These are phyloP conservation scores for Aethionema arabicum DNA, from an alignment of 345 rosid species.

Conservation along the genomic window DNA sequence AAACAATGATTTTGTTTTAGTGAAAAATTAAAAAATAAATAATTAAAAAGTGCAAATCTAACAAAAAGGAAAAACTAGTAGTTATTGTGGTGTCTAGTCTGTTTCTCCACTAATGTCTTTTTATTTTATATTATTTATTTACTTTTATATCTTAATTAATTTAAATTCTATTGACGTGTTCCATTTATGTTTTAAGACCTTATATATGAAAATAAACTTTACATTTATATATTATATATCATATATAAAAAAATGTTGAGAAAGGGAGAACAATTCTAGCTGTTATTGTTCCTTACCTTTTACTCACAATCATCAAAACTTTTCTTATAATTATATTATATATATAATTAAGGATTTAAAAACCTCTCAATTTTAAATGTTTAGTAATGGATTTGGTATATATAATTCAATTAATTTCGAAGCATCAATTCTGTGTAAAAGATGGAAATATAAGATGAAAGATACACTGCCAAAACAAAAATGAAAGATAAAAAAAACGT, in stretches of 20 bases:
- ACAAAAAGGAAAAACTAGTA: constrained; percentile 22
- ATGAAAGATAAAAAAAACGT: too few relatives aligned
- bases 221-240: too few relatives aligned
- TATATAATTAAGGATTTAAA: too few relatives aligned
- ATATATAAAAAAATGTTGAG: too few relatives aligned
- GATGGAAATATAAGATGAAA: too few relatives aligned
- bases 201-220: background rate
- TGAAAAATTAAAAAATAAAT: constrained; percentile 6
- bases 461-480: too few relatives aligned
- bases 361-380: too few relatives aligned
- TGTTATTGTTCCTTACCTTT: constrained; percentile 29
- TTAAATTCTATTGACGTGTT: constrained; percentile 12
- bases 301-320: constrained; percentile 27
- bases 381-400: too few relatives aligned
- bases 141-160: constrained; percentile 8
- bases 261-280: constrained; percentile 20
- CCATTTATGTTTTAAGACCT: constrained; percentile 4
- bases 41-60: constrained; percentile 34
- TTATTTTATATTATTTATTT: constrained; percentile 15
- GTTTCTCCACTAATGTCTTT: constrained; percentile 40
- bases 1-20: constrained; percentile 23
- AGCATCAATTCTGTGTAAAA: too few relatives aligned
- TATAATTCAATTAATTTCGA: too few relatives aligned
- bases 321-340: constrained; percentile 16
- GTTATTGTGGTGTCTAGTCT: constrained; percentile 29